These are phyloP conservation scores for Saccharomycopsis schoenii DNA, from an alignment of 805 yeast species.

Conservation along the genomic window DNA sequence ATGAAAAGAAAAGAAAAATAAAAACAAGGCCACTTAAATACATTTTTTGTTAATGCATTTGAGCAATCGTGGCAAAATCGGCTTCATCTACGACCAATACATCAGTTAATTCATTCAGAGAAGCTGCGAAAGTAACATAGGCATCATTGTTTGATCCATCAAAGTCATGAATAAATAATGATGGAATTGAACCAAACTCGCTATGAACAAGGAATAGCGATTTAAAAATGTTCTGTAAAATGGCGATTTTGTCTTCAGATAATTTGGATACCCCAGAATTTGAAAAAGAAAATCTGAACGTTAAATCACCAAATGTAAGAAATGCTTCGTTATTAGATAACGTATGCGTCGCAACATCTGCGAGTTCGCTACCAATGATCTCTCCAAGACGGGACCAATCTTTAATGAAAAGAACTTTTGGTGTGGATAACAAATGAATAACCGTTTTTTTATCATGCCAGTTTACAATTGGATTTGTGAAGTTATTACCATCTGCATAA, in stretches of 20 bases:
- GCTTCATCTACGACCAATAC: constrained; percentile 12
- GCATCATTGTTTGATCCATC: constrained; percentile 16
- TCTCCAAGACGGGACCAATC: constrained; percentile 3
- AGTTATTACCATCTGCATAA: constrained; percentile 5
- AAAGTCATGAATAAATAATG: constrained; percentile 12
- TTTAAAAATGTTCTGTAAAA: constrained; percentile 7
- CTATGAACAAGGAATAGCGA: constrained; percentile 8
- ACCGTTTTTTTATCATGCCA: constrained; percentile 7
- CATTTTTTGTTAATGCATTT: neutral
- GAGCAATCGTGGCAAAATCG: constrained; percentile 10
- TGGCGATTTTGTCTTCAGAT: constrained; percentile 3
- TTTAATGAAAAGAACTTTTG: constrained; percentile 5
- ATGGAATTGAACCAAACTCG: constrained; percentile 15
- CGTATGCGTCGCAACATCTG: constrained; percentile 10
- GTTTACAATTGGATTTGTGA: constrained; percentile 3
- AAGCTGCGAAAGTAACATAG: constrained; percentile 11
- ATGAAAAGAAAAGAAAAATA: neutral
- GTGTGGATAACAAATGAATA: constrained; percentile 14
- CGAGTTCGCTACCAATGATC: constrained; percentile 1
- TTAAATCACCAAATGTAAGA: constrained; percentile 13
- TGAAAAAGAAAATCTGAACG: constrained; percentile 3
- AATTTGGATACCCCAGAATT: constrained; percentile 1
- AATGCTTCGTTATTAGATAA: constrained; percentile 13
- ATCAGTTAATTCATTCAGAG: constrained; percentile 1
- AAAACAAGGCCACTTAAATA: neutral